Evolutionary conservation across 805 yeast genomes (phyloP).

Genomic region (Kodamaea hsintzibuensis): DNA sequence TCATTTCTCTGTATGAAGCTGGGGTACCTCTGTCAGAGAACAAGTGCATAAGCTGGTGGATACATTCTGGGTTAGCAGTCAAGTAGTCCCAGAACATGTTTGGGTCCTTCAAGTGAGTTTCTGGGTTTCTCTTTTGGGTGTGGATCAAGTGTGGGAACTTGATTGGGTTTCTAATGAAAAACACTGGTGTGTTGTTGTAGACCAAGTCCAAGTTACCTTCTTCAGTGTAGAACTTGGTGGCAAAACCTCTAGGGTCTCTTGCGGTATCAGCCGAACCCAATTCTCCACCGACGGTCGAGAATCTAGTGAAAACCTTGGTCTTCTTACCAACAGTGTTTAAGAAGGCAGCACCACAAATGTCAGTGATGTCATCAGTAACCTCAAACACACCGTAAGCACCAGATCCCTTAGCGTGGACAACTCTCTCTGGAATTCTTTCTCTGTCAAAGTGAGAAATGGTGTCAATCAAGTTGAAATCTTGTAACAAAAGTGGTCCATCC

Average conservation of each 20-base stretch:
- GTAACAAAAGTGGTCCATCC: slow-evolving; percentile 58
- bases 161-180: slow-evolving; percentile 62
- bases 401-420: slow-evolving; percentile 67
- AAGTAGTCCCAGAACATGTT: slow-evolving; percentile 86
- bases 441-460: slow-evolving; percentile 60
- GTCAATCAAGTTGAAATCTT: slow-evolving; percentile 59
- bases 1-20: slow-evolving; percentile 70
- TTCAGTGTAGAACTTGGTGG: slow-evolving; percentile 65
- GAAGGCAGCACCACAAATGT: slow-evolving; percentile 25
- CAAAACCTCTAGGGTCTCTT: slow-evolving; percentile 71
- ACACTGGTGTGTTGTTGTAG: slow-evolving; percentile 69
- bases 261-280: slow-evolving; percentile 64
- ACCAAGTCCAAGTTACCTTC: slow-evolving; percentile 74
- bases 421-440: slow-evolving; percentile 67
- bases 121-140: slow-evolving; percentile 69
- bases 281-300: slow-evolving; percentile 73
- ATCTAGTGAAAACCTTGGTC: slow-evolving; percentile 43
- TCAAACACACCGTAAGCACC: slow-evolving; percentile 64
- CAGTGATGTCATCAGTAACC: slow-evolving; percentile 48
- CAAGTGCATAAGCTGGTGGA: slow-evolving; percentile 71
- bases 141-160: slow-evolving; percentile 68
- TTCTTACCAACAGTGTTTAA: slow-evolving; percentile 32
- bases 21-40: slow-evolving; percentile 87
- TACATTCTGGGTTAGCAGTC: slow-evolving; percentile 69
- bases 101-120: slow-evolving; percentile 76